Base-by-base conservation (phyloP, 148 eudicot species). In the Mesembryanthemum crystallinum region DNA sequence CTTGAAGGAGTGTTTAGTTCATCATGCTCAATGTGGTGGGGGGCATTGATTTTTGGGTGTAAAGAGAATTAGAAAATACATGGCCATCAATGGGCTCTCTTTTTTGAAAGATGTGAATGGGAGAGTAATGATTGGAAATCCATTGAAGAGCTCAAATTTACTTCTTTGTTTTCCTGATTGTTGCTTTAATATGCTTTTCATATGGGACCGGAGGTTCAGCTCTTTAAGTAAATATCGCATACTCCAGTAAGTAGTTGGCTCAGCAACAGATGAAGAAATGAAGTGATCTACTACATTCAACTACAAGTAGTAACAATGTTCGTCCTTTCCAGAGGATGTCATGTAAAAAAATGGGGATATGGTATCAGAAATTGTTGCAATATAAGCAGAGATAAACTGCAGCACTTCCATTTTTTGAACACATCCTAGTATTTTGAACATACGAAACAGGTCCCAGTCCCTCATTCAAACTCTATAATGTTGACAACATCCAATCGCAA, bases 181-280 rank as follows among this genome's bases (percentile, higher is more conserved):
- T 24, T 77, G 75, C 64, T 78, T 78, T 72, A 28, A 37, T 61
- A 2, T 43, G 51, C 65, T 63, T 27, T 47, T 73, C 28, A 24
- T 42, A 18, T 9, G 68, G 73, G 57, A 17, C 35, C 64, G 24
- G 21, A 18, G 18, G 67, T 17, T 57, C 13, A 32, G n/a, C n/a
- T n/a, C n/a, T 35, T 37, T 32, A 33, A 18, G 27, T 8, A 18
- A n/a, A 1, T 9, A 55, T 18, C 7, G 10, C 76, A 73, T 55
- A 12, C 65, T 24, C 65, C 65, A 72, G 35, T 57, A 49, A 13
- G 14, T 8, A 15, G 55, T 49, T 8, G 12, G 55, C 20, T 49
- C 20, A 39, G 70, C 29, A 21, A 18, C 0, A 23, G 51, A 37
- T 21, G 20, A 18, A 67, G 29, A 21, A 32, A 37, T 7, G 5